Conservation (phyloP, 208 protist genomes). For the Acanthamoeba triangularis region DNA sequence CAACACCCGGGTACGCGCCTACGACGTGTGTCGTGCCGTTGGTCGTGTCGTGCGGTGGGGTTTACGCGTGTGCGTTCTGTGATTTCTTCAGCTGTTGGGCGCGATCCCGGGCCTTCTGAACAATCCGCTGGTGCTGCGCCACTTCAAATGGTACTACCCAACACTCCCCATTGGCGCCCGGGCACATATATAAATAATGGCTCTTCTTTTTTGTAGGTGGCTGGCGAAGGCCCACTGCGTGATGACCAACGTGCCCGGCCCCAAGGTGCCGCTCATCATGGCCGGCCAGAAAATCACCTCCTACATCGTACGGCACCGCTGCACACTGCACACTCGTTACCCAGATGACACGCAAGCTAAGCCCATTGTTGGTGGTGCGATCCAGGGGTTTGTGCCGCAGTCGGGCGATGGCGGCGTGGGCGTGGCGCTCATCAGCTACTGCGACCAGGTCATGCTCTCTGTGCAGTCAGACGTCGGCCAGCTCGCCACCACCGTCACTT, state of each 20-base stretch:
- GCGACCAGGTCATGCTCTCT: conserved; percentile 44
- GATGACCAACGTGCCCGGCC: conserved; percentile 52
- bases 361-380: background rate
- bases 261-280: conserved; percentile 48
- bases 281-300: conserved; percentile 28
- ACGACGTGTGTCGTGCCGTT: background rate
- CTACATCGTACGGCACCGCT: background rate
- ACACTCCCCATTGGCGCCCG: no score
- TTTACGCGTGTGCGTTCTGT: no score
- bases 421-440: conserved; percentile 59
- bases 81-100: background rate
- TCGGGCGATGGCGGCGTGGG: conserved; percentile 35
- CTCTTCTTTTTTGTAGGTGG: no score
- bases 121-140: background rate
- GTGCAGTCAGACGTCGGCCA: conserved; percentile 28
- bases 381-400: background rate
- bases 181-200: no score
- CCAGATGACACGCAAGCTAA: no score
- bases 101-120: conserved; percentile 2
- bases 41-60: background rate
- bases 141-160: conserved; percentile 44
- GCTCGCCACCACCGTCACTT: background rate
- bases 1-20: background rate
- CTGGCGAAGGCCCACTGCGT: background rate
- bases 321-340: no score